Evolutionary conservation across 2,329 filamentous ascomycete species (phyloP).

Genomic region (Parastagonospora nodorum): DNA sequence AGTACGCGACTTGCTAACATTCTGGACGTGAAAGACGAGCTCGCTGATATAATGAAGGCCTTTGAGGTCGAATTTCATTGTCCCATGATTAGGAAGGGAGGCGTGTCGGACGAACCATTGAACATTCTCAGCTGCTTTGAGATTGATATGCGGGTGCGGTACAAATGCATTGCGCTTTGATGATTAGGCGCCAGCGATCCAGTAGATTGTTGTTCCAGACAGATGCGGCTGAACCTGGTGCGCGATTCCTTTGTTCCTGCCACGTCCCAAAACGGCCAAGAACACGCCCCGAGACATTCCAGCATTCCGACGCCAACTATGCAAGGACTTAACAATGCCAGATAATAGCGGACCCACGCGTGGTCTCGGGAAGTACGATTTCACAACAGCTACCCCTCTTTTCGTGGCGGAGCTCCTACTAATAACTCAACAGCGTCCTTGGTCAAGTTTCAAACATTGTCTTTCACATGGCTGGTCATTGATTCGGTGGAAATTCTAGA

Average conservation of each 20-base stretch:
- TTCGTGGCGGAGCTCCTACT: slow-evolving; percentile 3
- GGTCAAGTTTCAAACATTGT: slow-evolving; percentile 24
- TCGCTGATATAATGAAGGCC: slow-evolving; percentile 33
- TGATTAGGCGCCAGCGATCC: slow-evolving; percentile 24
- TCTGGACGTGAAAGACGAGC: slow-evolving; percentile 28
- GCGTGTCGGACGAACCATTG: slow-evolving; percentile 26
- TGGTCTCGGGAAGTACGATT: slow-evolving; percentile 21
- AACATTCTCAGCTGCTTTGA: slow-evolving; percentile 39
- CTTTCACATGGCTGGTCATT: slow-evolving; percentile 25
- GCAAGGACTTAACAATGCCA: slow-evolving; percentile 44
- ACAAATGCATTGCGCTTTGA: slow-evolving; percentile 27
- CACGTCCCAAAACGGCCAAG: slow-evolving; percentile 40
- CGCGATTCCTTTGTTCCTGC: slow-evolving; percentile 43
- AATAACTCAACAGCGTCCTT: not conserved
- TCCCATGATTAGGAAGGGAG: slow-evolving; percentile 36
- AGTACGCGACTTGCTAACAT: slow-evolving; percentile 43
- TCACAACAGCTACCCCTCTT: slow-evolving; percentile 8
- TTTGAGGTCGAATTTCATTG: slow-evolving; percentile 43
- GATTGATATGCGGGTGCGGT: slow-evolving; percentile 33
- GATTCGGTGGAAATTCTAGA: slow-evolving; percentile 40
- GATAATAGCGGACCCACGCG: slow-evolving; percentile 15
- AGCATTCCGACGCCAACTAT: slow-evolving; percentile 31
- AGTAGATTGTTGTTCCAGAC: slow-evolving; percentile 44
- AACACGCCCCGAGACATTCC: slow-evolving; percentile 42
- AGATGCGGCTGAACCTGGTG: slow-evolving; percentile 36